Base-by-base conservation (phyloP, 768 basidiomycete genomes). In the Kwoniella bestiolae region DNA sequence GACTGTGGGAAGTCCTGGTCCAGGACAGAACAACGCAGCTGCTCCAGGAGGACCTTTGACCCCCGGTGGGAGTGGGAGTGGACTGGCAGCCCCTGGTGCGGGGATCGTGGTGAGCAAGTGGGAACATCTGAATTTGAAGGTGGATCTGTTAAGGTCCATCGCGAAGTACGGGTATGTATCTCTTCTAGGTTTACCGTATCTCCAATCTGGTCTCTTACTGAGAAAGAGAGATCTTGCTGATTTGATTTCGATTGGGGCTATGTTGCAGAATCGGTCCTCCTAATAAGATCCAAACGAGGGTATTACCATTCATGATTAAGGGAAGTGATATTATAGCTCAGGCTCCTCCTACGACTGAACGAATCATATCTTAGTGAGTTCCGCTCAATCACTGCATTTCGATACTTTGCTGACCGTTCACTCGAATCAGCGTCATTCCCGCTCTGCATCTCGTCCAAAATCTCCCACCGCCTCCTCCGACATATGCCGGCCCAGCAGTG, bases 311-410 rank as follows among this genome's bases (percentile, higher is more conserved):
- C 83, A 87, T 99, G 65, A 85, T 98, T 47, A 77, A 76, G 69
- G 94, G 93, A 7, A 87, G 92, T 38, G 96, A 99, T 74, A 97
- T 98, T 76, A 98, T 99, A 75, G 94, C 95, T 8, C 96, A 99
- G 82, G 96, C 95, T 9, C 96, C 96, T 51, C 94, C 96, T 0
- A 98, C 96, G 0, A 95, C 97, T 80, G 96, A 99, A 80, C 87
- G 96, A 50, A 99, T 99, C 73, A 94, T 95, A 25, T 93, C 94
- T 64, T 99, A 99, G 78, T 79, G 60, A 62, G 78, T n/a, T n/a
- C n/a, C n/a, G n/a, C n/a, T n/a, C n/a, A n/a, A n/a, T 65, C 82
- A 89, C 28, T 53, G 14, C 21, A 18, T 28, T 9, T 4, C n/a
- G n/a, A n/a, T n/a, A n/a, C n/a, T n/a, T n/a, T n/a, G n/a, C n/a